Base-by-base conservation (phyloP, 208 protist species). In the Trypanosoma platydactyli region DNA sequence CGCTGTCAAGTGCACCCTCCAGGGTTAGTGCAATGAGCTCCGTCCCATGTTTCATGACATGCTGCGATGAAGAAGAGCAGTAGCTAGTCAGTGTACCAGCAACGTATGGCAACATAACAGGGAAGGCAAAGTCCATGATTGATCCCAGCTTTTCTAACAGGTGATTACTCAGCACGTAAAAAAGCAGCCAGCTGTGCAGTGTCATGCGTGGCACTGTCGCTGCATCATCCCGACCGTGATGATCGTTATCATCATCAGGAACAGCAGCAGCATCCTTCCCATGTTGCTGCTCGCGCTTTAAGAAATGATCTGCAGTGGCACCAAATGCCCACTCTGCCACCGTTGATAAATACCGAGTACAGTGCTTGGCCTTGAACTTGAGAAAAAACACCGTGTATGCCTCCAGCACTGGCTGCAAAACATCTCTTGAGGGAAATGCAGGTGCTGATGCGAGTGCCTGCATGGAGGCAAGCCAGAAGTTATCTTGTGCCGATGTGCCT, bases 291-390 rank as follows among this genome's bases (percentile, higher is more conserved):
- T 22, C 52, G n/a, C 33, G 35, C n/a, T 67, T 67, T 3, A 54
- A 25, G 45, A 73, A 61, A 55, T 57, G 18, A 16, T 71, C 61
- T 12, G 68, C 56, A 66, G 66, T 68, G 45, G 68, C 59, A 29
- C 74, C 83, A 79, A 96, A 96, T 40, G 85, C 85, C 90, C 90
- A 96, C 56, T 89, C 73, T 22, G 83, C 79, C 13, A 94, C 65
- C 25, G 77, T 68, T 30, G 77, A 73, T 48, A 96, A 71, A 65
- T 91, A 73, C 65, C 64, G 68, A 22, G 63, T 64, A 54, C 87
- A 89, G 52, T 92, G 81, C 64, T 92, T 91, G 20, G 87, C 73
- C 79, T 92, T 92, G 68, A 96, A 96, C 74, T 96, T 96, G 30
- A 96, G 54, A 58, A 92, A 84, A 66, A 96, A 94, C 35, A 81